Percentiles rank a stretch among this genome's conserved stretches.
These are phyloP conservation scores for Carex parvula DNA, from an alignment of 176 grass and related monocot genomes.

Conservation along the genomic window DNA sequence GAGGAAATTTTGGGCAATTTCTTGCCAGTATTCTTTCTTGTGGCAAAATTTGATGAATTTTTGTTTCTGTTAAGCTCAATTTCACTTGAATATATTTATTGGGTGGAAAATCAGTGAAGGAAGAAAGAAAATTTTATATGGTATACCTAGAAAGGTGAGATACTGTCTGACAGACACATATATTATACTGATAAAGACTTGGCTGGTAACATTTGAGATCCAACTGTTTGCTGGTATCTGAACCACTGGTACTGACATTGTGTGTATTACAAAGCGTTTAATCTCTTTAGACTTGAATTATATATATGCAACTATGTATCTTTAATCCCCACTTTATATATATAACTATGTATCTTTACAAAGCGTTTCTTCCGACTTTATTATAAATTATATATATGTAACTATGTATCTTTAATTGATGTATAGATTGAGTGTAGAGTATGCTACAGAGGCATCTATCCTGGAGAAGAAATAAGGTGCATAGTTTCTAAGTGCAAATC, in stretches of 20 bases:
- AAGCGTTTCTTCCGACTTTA: neutral
- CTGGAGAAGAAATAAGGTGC: constrained; percentile 64
- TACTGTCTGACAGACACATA: neutral
- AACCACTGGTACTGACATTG: neutral
- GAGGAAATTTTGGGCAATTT: neutral
- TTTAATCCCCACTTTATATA: constrained; percentile 10
- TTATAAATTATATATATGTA: neutral
- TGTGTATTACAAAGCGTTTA: neutral
- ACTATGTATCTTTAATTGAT: constrained; percentile 32
- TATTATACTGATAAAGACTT: neutral
- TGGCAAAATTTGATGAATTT: neutral
- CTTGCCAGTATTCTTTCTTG: neutral
- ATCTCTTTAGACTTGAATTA: neutral
- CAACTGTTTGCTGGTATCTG: neutral
- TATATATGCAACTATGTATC: neutral
- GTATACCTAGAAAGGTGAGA: neutral
- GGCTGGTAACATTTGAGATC: neutral
- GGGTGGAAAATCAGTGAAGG: neutral
- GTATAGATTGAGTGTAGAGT: constrained; percentile 63
- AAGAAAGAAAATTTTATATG: neutral
- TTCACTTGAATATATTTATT: neutral
- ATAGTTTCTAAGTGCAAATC: constrained; percentile 43
- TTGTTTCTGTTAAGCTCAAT: neutral
- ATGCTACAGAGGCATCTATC: constrained; percentile 58
- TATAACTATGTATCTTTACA: constrained; percentile 8